phyloP scores from a whole-genome alignment of 768 basidiomycete species.

The Pleurotus eryngii region DNA sequence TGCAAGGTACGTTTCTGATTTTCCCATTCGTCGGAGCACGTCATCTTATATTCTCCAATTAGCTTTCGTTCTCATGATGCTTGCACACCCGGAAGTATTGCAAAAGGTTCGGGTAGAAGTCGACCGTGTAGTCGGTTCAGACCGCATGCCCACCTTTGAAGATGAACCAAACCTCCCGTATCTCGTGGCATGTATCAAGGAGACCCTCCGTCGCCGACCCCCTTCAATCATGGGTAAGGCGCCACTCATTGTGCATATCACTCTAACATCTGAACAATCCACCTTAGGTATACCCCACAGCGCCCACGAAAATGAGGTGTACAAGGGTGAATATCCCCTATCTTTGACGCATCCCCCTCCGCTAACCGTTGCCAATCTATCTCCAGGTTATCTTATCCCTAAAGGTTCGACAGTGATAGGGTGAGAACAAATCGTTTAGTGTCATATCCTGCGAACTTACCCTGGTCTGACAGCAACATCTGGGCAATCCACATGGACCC shows the following conservation, averaged over 20 bases:
- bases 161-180: conserved; percentile 50
- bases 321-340: background rate
- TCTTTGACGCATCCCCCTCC: background rate
- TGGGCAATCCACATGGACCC: conserved; percentile 24
- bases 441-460: background rate
- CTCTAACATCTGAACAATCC: background rate
- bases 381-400: background rate
- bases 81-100: conserved; percentile 38
- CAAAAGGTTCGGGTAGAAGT: conserved; percentile 52
- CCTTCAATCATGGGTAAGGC: conserved; percentile 40
- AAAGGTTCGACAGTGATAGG: conserved; percentile 5
- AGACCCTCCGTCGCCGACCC: conserved; percentile 46
- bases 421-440: background rate
- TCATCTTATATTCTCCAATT: conserved; percentile 9
- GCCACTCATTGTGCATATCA: background rate
- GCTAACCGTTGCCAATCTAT: background rate
- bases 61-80: conserved; percentile 13
- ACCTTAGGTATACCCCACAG: background rate
- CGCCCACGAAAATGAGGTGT: conserved; percentile 1
- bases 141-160: conserved; percentile 33
- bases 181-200: conserved; percentile 39
- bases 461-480: conserved; percentile 11
- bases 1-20: conserved; percentile 20
- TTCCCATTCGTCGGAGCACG: conserved; percentile 17
- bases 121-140: conserved; percentile 35